Evolutionary conservation across 1,284 basidiomycete genomes (phyloP), one percentile per base, ranked within the genome.

Genomic region (Tilletia indica): DNA sequence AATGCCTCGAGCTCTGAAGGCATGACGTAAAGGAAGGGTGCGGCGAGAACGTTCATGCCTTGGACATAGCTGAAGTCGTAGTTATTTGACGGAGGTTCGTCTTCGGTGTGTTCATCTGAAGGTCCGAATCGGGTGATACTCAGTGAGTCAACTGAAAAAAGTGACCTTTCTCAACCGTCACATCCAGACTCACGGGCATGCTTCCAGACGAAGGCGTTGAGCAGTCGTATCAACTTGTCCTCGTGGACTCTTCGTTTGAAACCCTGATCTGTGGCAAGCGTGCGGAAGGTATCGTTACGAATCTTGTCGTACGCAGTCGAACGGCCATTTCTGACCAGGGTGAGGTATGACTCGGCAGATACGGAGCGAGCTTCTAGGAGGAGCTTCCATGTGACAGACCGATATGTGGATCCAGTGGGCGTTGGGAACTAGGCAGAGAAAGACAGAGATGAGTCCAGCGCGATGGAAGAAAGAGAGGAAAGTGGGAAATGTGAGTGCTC

Each of bases 31-130:
- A 99, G 88, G 85, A 98, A 98, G 0, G 96, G 96, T 0, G 96
- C 96, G 19, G 94, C 93, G 42, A 99, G 89, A 49, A 98, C 96
- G 84, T 99, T 99, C 94, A 98, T 97, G 47, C 95, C 95, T 85
- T 97, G 95, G 11, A 97, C 94, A 81, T 97, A 97, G 49, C 92
- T 93, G 85, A 97, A 95, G 8, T 90, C 91, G 63, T 78, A 77
- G n/a, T 39, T 14, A 45, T 14, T 45, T 14, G 42, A 45, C 42
- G 42, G 42, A 8, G 42, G 42, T 45, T 45, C 42, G 14, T 45
- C 42, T 45, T 45, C 42, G 42, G 6, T 45, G 42, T 45, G 42
- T 45, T 45, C 42, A 45, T 45, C 42, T 45, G 6, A 45, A 9
- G 14, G 42, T 14, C 42, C 42, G 14, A 45, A 45, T 45, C 42